A percentile compares a stretch with the other conserved stretches of the same genome.
Conservation (phyloP, 1,284 basidiomycete genomes). For the Leucoagaricus sp. region DNA sequence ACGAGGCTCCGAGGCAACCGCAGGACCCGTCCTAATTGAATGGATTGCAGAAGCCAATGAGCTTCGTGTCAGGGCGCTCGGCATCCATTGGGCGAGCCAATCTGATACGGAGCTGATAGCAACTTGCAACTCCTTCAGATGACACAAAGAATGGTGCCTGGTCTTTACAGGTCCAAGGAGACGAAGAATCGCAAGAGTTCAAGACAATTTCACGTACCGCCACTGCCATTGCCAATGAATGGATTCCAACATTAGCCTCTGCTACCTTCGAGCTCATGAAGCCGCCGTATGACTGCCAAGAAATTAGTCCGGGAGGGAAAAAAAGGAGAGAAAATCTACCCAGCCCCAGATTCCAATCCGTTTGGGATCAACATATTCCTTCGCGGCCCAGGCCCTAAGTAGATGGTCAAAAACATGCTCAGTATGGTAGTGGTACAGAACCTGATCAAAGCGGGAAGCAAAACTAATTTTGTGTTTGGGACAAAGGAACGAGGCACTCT, state of each 20-base stretch:
- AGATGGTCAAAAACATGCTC: neutral
- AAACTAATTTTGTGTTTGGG: neutral
- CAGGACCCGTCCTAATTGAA: neutral
- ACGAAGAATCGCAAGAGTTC: neutral
- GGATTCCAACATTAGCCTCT: slow-evolving; percentile 85
- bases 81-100: neutral
- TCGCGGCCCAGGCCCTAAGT: slow-evolving; percentile 69
- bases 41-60: neutral
- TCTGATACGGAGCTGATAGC: too few relatives aligned
- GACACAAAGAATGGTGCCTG: too few relatives aligned
- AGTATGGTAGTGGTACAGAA: neutral
- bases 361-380: slow-evolving; percentile 76
- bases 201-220: slow-evolving; percentile 57
- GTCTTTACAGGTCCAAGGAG: neutral
- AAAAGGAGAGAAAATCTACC: slow-evolving; percentile 50
- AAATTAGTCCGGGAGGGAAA: slow-evolving; percentile 3
- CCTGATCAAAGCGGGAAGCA: neutral
- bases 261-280: slow-evolving; percentile 91
- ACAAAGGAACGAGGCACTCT: too few relatives aligned
- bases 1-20: slow-evolving; percentile 5
- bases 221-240: slow-evolving; percentile 87
- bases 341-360: slow-evolving; percentile 95
- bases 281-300: slow-evolving; percentile 82
- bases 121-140: too few relatives aligned
- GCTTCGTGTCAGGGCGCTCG: neutral